Evolutionary conservation across 257 asterid species (phyloP), one percentile per base, ranked within the genome.

Genomic region (Thymus mandschuricus): DNA sequence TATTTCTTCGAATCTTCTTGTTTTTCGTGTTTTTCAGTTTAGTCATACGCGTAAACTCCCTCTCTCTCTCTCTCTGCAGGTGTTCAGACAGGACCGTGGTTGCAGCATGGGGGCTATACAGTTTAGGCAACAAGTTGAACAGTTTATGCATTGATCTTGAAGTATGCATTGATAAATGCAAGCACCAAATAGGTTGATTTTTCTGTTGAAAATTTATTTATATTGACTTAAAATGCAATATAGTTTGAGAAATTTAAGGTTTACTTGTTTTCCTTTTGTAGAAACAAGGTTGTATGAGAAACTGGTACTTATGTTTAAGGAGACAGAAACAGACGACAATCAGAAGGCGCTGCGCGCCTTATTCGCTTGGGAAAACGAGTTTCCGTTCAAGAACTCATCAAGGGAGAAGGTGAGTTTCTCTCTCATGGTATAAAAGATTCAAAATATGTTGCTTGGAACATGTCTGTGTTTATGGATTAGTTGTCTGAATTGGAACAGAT

Each of bases 91-190:
- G 76, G 68, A 64, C 69, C 57, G 81, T 66, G 0, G 61, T 79
- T 64, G 84, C 88, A 48, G 68, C 90, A 3, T 86, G 92, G 90
- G 71, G 79, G 28, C 81, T 91, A 6, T 81, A 74, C 69, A 77
- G 86, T 69, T 41, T 87, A 65, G 85, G 84, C 51, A 67, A 45
- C 49, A 91, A 68, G 81, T 64, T 91, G 80, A 86, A 61, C 44
- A 61, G 74, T 41, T 68, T 91, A 70, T 77, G 74, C 65, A 64
- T 4, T 61, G 81, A 81, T 38, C 87, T 91, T 61, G 77, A 52
- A 52, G 71, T 82, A 62, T 75, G 74, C 56, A 54, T 82, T 46
- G 73, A 68, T 44, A 66, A 55, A 4, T 84, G 91, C 78, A 87
- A 74, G 35, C 81, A 71, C 71, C 90, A 77, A 68, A 85, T 82